These are phyloP conservation scores for Starmerella stigmatis DNA, from an alignment of 805 yeast genomes.

Conservation along the genomic window DNA sequence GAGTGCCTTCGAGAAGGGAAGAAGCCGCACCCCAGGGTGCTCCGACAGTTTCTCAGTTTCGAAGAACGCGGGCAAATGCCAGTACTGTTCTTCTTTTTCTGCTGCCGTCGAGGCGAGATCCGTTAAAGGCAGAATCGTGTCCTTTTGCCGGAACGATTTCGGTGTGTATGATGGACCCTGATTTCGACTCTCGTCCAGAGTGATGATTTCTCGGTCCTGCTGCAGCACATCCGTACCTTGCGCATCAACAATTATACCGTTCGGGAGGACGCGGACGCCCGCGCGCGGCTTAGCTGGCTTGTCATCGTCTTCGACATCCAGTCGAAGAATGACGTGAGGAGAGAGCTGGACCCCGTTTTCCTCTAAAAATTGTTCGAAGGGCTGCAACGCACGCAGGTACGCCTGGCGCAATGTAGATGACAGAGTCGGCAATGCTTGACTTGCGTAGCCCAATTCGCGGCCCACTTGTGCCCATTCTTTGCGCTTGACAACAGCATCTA, in stretches of 20 bases:
- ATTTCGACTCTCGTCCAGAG: not conserved
- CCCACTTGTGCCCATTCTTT: slow-evolving; percentile 80
- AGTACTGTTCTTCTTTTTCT: slow-evolving; percentile 8
- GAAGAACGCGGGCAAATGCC: slow-evolving; percentile 10
- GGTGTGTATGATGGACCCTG: not conserved
- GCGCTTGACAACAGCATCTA: slow-evolving; percentile 46
- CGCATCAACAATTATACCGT: slow-evolving; percentile 11
- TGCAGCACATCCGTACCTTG: not conserved
- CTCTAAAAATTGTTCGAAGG: slow-evolving; percentile 11
- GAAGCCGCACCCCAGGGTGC: not conserved
- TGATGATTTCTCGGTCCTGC: not conserved
- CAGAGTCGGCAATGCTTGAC: slow-evolving; percentile 31
- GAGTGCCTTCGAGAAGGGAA: not conserved
- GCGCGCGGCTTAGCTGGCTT: not conserved
- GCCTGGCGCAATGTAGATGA: slow-evolving; percentile 14
- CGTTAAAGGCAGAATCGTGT: not conserved
- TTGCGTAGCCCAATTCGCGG: slow-evolving; percentile 66
- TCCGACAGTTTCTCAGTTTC: slow-evolving; percentile 4
- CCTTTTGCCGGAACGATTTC: not conserved
- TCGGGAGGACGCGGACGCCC: slow-evolving; percentile 3
- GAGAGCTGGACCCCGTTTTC: not conserved
- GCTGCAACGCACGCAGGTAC: slow-evolving; percentile 11
- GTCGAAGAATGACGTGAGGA: not conserved
- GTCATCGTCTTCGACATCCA: slow-evolving; percentile 14
- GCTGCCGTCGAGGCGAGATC: not conserved